Percentiles rank a stretch among this genome's conserved stretches.
Conservation (phyloP, 192 early-diverging fungal genomes). For the Gryganskiella cystojenkinii region DNA sequence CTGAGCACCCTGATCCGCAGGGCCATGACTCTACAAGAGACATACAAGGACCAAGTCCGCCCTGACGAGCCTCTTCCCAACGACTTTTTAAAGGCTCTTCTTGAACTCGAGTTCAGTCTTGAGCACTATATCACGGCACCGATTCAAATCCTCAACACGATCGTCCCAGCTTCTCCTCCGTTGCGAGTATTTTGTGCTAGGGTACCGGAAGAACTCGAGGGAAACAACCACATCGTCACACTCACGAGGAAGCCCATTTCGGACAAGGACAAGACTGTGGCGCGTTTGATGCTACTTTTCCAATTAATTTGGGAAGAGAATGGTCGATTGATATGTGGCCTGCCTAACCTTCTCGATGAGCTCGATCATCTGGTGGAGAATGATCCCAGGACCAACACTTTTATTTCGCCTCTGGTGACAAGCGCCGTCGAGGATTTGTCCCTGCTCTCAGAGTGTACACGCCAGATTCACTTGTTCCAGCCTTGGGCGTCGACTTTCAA, state of each 20-base stretch:
- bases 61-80: constrained; percentile 27
- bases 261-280: constrained; percentile 15
- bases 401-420: constrained; percentile 24
- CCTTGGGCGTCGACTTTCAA: constrained; percentile 42
- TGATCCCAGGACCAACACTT: constrained; percentile 25
- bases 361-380: constrained; percentile 31
- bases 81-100: constrained; percentile 24
- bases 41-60: constrained; percentile 16
- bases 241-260: constrained; percentile 5
- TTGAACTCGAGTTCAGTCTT: constrained; percentile 35
- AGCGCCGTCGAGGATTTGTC: constrained; percentile 20
- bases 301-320: constrained; percentile 24
- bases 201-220: constrained; percentile 27
- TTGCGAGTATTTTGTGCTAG: constrained; percentile 27
- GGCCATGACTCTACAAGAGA: constrained; percentile 17
- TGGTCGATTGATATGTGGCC: constrained; percentile 14
- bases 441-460: constrained; percentile 24
- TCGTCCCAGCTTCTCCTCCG: constrained; percentile 33
- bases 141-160: constrained; percentile 8
- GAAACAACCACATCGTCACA: constrained; percentile 1
- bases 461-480: constrained; percentile 24
- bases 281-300: constrained; percentile 33
- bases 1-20: constrained; percentile 21
- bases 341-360: constrained; percentile 16
- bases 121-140: constrained; percentile 14